Evolutionary conservation across 2,329 filamentous ascomycete species (phyloP).

Genomic region (Stemphylium vesicarium): DNA sequence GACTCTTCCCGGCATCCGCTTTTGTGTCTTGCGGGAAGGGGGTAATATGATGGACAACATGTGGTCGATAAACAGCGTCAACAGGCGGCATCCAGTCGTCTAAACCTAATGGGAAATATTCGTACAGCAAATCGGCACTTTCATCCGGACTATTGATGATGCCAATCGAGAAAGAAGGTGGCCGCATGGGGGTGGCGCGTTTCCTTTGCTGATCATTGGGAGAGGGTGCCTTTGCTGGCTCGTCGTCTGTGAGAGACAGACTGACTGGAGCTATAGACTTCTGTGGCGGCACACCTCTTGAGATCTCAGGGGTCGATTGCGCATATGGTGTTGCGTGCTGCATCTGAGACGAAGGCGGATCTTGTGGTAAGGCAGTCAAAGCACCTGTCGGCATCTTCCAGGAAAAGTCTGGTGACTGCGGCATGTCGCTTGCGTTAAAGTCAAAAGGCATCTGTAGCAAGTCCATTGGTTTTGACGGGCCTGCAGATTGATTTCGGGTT

Average conservation of each 20-base stretch:
- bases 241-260: conserved; percentile 63
- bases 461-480: conserved; percentile 42
- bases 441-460: conserved; percentile 50
- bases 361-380: conserved; percentile 52
- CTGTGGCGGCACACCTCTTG: conserved; percentile 47
- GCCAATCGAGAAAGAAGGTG: conserved; percentile 55
- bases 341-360: conserved; percentile 45
- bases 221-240: conserved; percentile 52
- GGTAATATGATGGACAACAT: conserved; percentile 86
- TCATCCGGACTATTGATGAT: conserved; percentile 70
- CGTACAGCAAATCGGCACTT: conserved; percentile 83
- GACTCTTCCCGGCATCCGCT: conserved; percentile 51
- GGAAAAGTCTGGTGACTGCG: conserved; percentile 52
- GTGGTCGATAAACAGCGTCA: conserved; percentile 87
- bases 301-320: conserved; percentile 61
- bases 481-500: conserved; percentile 28
- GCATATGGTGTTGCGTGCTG: conserved; percentile 52
- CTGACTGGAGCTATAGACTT: conserved; percentile 58
- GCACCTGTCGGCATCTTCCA: conserved; percentile 54
- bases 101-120: conserved; percentile 90
- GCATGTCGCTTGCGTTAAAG: conserved; percentile 50
- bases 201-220: conserved; percentile 44
- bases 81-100: conserved; percentile 94
- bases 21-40: conserved; percentile 57
- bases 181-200: conserved; percentile 48